These are phyloP conservation scores for Protea cynaroides DNA, from an alignment of 164 flowering plant genomes.

Conservation along the genomic window DNA sequence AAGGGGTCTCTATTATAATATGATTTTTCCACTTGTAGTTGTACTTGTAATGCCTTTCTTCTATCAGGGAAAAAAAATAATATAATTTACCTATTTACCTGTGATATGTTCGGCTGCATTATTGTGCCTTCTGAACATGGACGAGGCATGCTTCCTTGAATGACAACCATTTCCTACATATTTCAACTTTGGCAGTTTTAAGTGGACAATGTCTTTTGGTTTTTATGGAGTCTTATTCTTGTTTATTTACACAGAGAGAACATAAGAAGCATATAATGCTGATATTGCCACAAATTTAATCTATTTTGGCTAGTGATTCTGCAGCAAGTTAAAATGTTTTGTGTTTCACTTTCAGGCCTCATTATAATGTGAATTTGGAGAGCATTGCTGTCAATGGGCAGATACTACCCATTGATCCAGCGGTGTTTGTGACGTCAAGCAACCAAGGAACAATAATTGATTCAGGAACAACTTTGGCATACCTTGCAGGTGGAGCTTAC, in stretches of 20 bases:
- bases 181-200: background rate
- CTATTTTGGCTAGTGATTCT: too few relatives aligned
- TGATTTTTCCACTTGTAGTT: background rate
- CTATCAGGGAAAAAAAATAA: too few relatives aligned
- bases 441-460: conserved; percentile 83
- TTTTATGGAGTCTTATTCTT: background rate
- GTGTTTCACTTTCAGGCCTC: conserved; percentile 63
- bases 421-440: conserved; percentile 69
- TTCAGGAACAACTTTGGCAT: conserved; percentile 96
- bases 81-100: background rate
- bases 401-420: conserved; percentile 51
- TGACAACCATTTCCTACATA: background rate
- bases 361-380: conserved; percentile 81
- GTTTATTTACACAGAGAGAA: background rate
- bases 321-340: conserved; percentile 7
- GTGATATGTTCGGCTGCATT: background rate
- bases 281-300: background rate
- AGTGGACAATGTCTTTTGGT: background rate
- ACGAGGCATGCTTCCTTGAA: background rate
- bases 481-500: conserved; percentile 82
- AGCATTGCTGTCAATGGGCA: conserved; percentile 87
- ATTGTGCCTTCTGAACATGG: background rate
- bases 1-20: too few relatives aligned
- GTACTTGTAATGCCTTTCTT: background rate
- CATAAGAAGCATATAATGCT: background rate